Base-by-base conservation (phyloP, 2,329 filamentous ascomycete species). In the Torrubiella hemipterigena region DNA sequence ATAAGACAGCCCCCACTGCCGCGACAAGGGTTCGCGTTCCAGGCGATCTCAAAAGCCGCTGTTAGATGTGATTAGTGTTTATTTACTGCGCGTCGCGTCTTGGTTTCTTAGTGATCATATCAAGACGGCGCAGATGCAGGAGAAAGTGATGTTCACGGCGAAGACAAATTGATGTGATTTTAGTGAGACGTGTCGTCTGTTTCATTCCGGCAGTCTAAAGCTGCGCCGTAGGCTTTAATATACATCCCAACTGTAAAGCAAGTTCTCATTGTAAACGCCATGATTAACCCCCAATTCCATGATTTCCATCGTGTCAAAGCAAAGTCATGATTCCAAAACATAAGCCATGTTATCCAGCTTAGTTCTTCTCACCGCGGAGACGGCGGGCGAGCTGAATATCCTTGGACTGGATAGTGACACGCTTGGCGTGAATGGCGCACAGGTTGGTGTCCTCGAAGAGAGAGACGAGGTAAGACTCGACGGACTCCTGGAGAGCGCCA, bases 391-490 rank as follows among this genome's bases (percentile, higher is more conserved):
- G 77, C 67, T 96, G 89, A 57, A 96, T 95, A 52, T 95, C 89
- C 73, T 95, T 95, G 45, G 78, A 79, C 65, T 89, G 89, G 65
- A 96, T 96, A 54, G 89, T 96, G 55, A 96, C 91, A 69, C 91
- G 86, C 78, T 96, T 96, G 39, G 89, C 91, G 59, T 96, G 89
- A 46, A 96, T 87, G 40, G 89, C 91, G 61, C 89, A 95, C 25
- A 96, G 71, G 61, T 96, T 95, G 21, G 55, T 55, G 31, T 58
- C 54, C 37, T 96, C 87, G 51, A 96, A 96, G 44, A 96, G 80
- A 27, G 87, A 93, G 63, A 96, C 87, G 52, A 98, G 81, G 68
- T 95, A 96, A 3, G 91, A 93, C 72, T 98, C 91, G 45, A 94
- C 87, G 33, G 91, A 94, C 73, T 98, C 91, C 69, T 98, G 89